Evolutionary conservation across 2,329 filamentous ascomycete species (phyloP), one percentile per base, ranked within the genome.

Genomic region (Waltergamsia citrina): DNA sequence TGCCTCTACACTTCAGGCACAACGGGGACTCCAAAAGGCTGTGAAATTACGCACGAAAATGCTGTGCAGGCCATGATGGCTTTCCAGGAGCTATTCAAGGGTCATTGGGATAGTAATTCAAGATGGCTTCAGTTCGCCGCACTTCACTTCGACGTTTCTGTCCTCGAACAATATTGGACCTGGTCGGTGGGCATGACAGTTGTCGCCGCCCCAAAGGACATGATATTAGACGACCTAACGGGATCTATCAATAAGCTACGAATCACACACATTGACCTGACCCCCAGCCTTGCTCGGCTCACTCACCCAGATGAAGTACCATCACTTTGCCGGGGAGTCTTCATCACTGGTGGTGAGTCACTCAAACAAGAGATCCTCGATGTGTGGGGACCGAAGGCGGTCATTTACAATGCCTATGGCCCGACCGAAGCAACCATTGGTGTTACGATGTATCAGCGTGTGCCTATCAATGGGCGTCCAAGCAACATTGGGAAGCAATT

Each of bases 361-460:
- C 62, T 95, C 14, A 88, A 85, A 45, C 85, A 92, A 48, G 88
- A 94, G 41, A 93, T 94, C 31, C 64, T 95, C 3, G 82, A 94
- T 46, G 71, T 67, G 0, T 95, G 90, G 88, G 88, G 88, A 0
- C 69, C 79, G 1, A 71, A 79, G 37, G 69, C 69, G 2, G 85
- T 87, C 28, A 87, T 96, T 11, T 90, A 94, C 62, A 95, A 95
- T 47, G 87, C 86, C 3, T 86, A 94, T 43, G 88, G 88, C 0
- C 90, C 88, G 2, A 95, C 88, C 0, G 90, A 95, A 53, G 83
- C 85, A 1, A 95, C 88, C 0, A 95, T 95, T 42, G 88, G 88
- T 5, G 83, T 88, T 23, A 94, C 88, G 0, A 93, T 92, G 71
- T 88, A 82, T 45, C 79, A 80, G n/a, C 71, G 84, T 22, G 85